Evolutionary conservation across 306 rosid species (phyloP).

Genomic region (Trifolium dubium): DNA sequence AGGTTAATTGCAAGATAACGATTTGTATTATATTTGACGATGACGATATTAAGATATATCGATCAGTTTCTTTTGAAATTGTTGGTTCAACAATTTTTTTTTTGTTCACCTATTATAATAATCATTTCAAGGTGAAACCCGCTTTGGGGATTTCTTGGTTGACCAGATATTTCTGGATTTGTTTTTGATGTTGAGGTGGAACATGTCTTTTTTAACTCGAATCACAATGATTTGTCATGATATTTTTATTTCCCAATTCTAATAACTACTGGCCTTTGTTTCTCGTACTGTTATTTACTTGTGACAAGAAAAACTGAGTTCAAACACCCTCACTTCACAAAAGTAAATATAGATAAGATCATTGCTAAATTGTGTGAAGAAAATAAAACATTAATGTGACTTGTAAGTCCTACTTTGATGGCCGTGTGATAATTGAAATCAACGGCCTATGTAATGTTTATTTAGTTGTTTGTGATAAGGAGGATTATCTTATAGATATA

Average conservation of each 20-base stretch:
- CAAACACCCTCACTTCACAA: neutral
- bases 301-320: neutral
- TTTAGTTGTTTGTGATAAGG: too few relatives aligned
- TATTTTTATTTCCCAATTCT: conserved; percentile 17
- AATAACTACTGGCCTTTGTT: conserved; percentile 18
- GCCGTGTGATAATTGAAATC: too few relatives aligned
- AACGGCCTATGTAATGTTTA: too few relatives aligned
- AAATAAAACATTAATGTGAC: too few relatives aligned
- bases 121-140: conserved; percentile 49
- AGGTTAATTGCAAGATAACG: conserved; percentile 54
- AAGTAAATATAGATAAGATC: neutral
- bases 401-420: too few relatives aligned
- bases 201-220: conserved; percentile 29
- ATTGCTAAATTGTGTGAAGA: too few relatives aligned
- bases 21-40: conserved; percentile 42
- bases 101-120: conserved; percentile 52
- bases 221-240: conserved; percentile 7
- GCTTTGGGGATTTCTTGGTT: conserved; percentile 47
- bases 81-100: conserved; percentile 47
- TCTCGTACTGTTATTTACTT: neutral
- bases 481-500: too few relatives aligned
- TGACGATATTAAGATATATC: conserved; percentile 54
- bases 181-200: conserved; percentile 48
- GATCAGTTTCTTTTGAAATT: conserved; percentile 50
- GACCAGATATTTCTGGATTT: conserved; percentile 34